Conservation (phyloP, 2,329 filamentous ascomycete species). For the Neoascochyta sp. region DNA sequence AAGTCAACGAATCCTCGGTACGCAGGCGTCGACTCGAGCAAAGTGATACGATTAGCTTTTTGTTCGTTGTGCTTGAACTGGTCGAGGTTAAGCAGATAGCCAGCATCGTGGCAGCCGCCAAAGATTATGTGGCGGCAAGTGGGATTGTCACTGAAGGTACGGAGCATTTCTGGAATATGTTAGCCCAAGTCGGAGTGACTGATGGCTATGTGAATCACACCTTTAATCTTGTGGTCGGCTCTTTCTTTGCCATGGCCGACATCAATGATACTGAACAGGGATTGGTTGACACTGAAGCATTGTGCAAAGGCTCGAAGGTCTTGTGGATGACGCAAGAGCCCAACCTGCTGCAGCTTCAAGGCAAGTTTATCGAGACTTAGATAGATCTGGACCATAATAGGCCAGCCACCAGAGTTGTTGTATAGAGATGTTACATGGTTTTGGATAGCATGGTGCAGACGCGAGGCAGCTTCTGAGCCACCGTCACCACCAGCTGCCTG, state of each 20-base stretch:
- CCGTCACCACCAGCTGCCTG: conserved; percentile 40
- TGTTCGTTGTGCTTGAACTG: conserved; percentile 42
- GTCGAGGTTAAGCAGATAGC: conserved; percentile 46
- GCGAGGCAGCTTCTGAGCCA: conserved; percentile 47
- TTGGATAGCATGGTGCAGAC: conserved; percentile 41
- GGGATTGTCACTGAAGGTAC: conserved; percentile 45
- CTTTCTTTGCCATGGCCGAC: conserved; percentile 47
- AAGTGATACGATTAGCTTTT: conserved; percentile 41
- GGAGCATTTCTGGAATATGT: conserved; percentile 40
- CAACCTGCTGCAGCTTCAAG: conserved; percentile 40
- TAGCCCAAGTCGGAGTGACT: conserved; percentile 2
- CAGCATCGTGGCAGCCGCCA: conserved; percentile 47
- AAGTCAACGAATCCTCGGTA: conserved; percentile 42
- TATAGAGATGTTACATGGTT: conserved; percentile 42
- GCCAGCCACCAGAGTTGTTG: conserved; percentile 42
- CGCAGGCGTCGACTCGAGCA: conserved; percentile 45
- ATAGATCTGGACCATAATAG: conserved; percentile 47
- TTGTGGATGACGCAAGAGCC: conserved; percentile 38
- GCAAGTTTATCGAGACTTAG: conserved; percentile 47
- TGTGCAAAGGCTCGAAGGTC: conserved; percentile 45
- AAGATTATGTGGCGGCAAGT: conserved; percentile 49
- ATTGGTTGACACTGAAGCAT: conserved; percentile 44
- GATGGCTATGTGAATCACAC: conserved; percentile 13
- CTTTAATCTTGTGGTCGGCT: conserved; percentile 47
- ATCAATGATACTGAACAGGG: conserved; percentile 48